Evolutionary conservation across 106 monocot species (phyloP), one percentile per base, ranked within the genome.

Genomic region (Allium fistulosum): DNA sequence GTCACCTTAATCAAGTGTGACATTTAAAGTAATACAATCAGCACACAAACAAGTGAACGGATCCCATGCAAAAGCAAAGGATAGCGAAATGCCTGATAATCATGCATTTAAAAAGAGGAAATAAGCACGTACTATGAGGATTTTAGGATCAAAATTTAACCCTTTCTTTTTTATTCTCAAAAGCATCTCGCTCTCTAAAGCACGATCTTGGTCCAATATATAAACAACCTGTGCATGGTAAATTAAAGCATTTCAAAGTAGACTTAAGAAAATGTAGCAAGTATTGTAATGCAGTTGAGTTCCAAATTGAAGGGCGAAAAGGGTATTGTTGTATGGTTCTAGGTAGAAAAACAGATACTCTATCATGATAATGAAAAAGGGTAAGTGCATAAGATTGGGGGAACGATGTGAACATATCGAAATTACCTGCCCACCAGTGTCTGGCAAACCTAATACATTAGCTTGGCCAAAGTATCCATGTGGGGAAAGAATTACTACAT

Each of bases 401-500:
- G 22, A 11, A 48, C 4, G 15, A 14, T 46, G 52, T 53, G 52
- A 53, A 53, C 52, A 53, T 13, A 53, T 10, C 52, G 52, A 64
- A 14, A 48, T 3, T 85, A 94, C 94, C 91, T 95, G 94, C 27
- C 94, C 94, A 48, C 94, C 94, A 49, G 94, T 91, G 73, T 95
- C 94, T 28, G 91, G 94, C 70, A 91, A 71, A 10, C 94, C 94
- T 17, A 95, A 79, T 4, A 91, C 94, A 85, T 91, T 88, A 18
- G 94, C 90, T 71, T 94, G 94, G 59, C 90, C 91, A 67, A 95
- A 95, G 75, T 81, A 91, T 8, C 94, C 94, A 83, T 95, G 94
- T 16, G 94, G 91, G 69, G 94, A 95, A 65, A 95, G 65, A 70
- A 95, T 80, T 8, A 95, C 94, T 10, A 95, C 91, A 83, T 88